A percentile compares a stretch with the other conserved stretches of the same genome.
phyloP scores from a whole-genome alignment of 2,329 filamentous ascomycete species.

The Nigrospora oryzae region DNA sequence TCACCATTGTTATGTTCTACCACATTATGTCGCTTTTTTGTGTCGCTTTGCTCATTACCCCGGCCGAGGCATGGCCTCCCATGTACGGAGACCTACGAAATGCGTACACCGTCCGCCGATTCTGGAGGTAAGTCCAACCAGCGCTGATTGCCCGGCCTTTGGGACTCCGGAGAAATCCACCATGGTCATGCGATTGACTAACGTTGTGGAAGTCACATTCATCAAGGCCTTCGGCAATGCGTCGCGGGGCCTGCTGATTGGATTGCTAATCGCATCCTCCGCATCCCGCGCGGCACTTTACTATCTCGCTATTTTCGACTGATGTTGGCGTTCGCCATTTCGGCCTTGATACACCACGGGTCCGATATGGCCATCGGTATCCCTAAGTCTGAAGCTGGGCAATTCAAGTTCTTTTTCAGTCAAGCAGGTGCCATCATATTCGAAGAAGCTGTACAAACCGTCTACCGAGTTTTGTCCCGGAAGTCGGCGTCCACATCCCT shows the following conservation, averaged over 20 bases:
- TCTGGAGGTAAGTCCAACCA: not conserved
- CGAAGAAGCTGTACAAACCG: not conserved
- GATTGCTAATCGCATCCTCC: not conserved
- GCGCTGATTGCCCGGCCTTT: not conserved
- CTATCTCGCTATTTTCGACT: not conserved
- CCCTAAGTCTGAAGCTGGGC: not conserved
- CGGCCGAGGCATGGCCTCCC: not conserved
- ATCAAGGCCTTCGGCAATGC: slow-evolving; percentile 1
- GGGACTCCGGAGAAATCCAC: not conserved
- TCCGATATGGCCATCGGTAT: not conserved
- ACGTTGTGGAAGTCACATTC: not conserved
- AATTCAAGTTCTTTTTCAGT: not conserved
- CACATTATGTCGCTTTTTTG: not conserved
- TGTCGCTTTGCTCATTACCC: not conserved
- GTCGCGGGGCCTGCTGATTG: not conserved
- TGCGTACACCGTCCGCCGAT: not conserved
- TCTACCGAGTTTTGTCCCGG: not conserved
- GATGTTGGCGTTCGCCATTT: not conserved
- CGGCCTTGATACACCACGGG: not conserved
- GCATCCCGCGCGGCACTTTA: not conserved
- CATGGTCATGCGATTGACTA: not conserved
- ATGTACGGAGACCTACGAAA: not conserved
- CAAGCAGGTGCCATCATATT: not conserved
- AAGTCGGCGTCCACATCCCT: not conserved
- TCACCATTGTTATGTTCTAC: not conserved